phyloP scores from a whole-genome alignment of 352 stramenopile genomes.

The Phytopythium chamaehyphon region DNA sequence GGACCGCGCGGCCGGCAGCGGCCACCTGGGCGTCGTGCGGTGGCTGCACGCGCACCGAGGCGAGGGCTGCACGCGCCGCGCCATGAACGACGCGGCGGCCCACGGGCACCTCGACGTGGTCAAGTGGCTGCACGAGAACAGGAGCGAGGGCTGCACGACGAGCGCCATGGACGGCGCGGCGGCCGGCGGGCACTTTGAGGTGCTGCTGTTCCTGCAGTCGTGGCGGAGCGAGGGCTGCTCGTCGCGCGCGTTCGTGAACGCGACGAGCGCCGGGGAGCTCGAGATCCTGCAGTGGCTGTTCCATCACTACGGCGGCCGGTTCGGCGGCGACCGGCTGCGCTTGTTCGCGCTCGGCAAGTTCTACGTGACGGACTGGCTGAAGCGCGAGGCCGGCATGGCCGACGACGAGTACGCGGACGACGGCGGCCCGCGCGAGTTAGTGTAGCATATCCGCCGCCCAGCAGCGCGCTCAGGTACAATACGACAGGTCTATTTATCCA shows the following conservation, averaged over 20 bases:
- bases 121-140: conserved; percentile 24
- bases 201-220: conserved; percentile 28
- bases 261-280: conserved; percentile 24
- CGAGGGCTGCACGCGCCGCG: conserved; percentile 24
- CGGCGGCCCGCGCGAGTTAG: background rate
- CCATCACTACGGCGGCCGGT: conserved; percentile 18
- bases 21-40: conserved; percentile 24
- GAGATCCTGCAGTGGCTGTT: conserved; percentile 37
- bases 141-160: conserved; percentile 23
- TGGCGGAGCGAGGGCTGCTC: conserved; percentile 15
- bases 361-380: conserved; percentile 30
- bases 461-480: background rate
- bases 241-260: conserved; percentile 29
- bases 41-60: conserved; percentile 23
- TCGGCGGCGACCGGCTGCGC: conserved; percentile 26
- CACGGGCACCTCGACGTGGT: conserved; percentile 24
- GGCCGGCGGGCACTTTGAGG: conserved; percentile 23
- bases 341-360: conserved; percentile 35
- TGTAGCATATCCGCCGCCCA: background rate
- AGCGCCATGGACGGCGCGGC: conserved; percentile 29
- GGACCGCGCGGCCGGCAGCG: conserved; percentile 25
- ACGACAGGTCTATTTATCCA: background rate
- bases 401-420: conserved; percentile 8
- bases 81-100: conserved; percentile 27
- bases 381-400: conserved; percentile 8